These are phyloP conservation scores for Colletotrichum sp. DNA, from an alignment of 2,329 filamentous ascomycete species.

Conservation along the genomic window DNA sequence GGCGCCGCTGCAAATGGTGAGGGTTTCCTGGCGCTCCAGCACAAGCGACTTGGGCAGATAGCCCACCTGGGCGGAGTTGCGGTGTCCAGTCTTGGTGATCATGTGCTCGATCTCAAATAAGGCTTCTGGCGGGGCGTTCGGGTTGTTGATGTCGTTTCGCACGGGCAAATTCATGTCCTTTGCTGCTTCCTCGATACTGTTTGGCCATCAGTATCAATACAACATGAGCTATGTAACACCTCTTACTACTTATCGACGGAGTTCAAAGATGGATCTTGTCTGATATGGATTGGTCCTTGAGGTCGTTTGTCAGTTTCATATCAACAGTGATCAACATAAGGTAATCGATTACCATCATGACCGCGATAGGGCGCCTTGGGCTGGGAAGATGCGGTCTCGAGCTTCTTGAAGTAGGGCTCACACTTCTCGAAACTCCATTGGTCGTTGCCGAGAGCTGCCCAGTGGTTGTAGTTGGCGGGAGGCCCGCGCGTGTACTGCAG, in stretches of 20 bases:
- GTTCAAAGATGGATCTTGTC: conserved; percentile 10
- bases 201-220: neutral
- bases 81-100: conserved; percentile 26
- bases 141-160: conserved; percentile 31
- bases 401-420: conserved; percentile 35
- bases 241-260: conserved; percentile 23
- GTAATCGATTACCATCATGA: conserved; percentile 23
- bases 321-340: fast-evolving
- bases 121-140: conserved; percentile 29
- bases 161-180: conserved; percentile 29
- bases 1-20: conserved; percentile 35
- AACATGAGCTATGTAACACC: neutral
- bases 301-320: neutral
- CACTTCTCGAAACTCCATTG: conserved; percentile 38
- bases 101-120: conserved; percentile 32
- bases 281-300: conserved; percentile 24
- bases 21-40: conserved; percentile 20
- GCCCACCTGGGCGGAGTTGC: conserved; percentile 30
- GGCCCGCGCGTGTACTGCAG: conserved; percentile 34
- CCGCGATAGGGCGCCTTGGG: conserved; percentile 25
- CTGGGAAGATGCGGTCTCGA: conserved; percentile 28
- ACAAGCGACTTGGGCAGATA: conserved; percentile 30
- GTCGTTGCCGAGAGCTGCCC: conserved; percentile 32
- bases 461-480: conserved; percentile 32
- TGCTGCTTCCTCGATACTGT: conserved; percentile 28